Evolutionary conservation across 2,329 filamentous ascomycete genomes (phyloP), one percentile per base, ranked within the genome.

Genomic region (Ophidiomyces ophidiicola): DNA sequence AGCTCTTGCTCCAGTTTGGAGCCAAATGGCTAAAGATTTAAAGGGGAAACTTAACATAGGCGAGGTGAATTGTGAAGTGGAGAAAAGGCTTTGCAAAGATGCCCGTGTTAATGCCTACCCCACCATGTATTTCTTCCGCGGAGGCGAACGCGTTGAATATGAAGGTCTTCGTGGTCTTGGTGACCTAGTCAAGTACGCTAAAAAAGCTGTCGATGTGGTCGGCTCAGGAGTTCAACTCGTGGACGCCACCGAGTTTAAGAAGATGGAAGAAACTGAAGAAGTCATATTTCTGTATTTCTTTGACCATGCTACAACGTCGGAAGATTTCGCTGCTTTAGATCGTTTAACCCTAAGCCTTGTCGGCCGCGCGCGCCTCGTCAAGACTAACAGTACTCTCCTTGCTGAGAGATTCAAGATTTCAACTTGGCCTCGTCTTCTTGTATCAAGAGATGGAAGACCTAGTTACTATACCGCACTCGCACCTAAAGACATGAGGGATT

Each of bases 261-360:
- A 78, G 45, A 67, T 98, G 52, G 88, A 98, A 60, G 74, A 90
- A 67, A 88, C 82, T 46, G 85, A 96, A 52, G 87, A 96, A 44
- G 90, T 98, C 45, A 80, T 96, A 39, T 98, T 98, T 60, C 66
- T 94, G 49, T 98, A 96, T 66, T 93, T 96, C 61, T 98, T 94
- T 61, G 90, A 98, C 56, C 79, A 93, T 50, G 90, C 90, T 8
- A 94, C 88, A 1, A 92, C 86, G 0, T 78, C 71, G 30, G 90
- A 98, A 62, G 90, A 98, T 56, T 94, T 98, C 54, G 70, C 72
- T 50, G 87, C 88, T 15, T 68, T 98, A 30, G 85, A 96, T 46
- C 78, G 86, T 26, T 66, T 98, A 21, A 84, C 85, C 11, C 70
- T 96, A 39, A 87, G 78, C 58, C 71, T 98, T 42, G 85, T 98